Evolutionary conservation across 129 eudicot genomes (phyloP).

Genomic region (Ambrosia artemisiifolia): DNA sequence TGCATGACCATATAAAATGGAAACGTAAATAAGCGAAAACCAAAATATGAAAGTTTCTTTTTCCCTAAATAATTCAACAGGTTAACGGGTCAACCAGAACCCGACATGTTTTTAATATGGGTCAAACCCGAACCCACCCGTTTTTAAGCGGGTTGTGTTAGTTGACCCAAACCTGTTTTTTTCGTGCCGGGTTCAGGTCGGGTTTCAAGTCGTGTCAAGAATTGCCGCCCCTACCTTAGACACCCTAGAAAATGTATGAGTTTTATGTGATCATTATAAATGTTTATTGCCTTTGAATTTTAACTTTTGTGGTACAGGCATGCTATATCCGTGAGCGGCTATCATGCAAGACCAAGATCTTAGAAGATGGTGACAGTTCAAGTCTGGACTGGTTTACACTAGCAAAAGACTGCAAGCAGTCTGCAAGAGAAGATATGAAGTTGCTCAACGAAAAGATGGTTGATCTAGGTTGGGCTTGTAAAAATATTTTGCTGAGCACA

Average conservation of each 20-base stretch:
- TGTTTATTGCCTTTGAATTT: background rate
- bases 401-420: slow-evolving; percentile 51
- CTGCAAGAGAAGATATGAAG: slow-evolving; percentile 41
- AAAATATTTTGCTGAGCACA: slow-evolving; percentile 63
- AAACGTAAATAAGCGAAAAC: too few relatives aligned
- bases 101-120: too few relatives aligned
- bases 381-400: slow-evolving; percentile 49
- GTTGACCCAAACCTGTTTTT: too few relatives aligned
- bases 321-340: slow-evolving; percentile 64
- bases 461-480: slow-evolving; percentile 66
- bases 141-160: too few relatives aligned
- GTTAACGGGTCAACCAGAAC: too few relatives aligned
- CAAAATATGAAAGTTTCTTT: too few relatives aligned
- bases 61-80: too few relatives aligned
- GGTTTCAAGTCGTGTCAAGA: too few relatives aligned
- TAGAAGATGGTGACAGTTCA: slow-evolving; percentile 34
- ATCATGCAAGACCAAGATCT: slow-evolving; percentile 3
- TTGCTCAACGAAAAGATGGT: slow-evolving; percentile 50
- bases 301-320: slow-evolving; percentile 38
- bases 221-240: background rate
- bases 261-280: background rate
- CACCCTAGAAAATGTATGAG: background rate
- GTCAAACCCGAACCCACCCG: too few relatives aligned
- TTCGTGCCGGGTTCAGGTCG: too few relatives aligned
- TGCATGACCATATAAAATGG: too few relatives aligned